A percentile compares a stretch with the other conserved stretches of the same genome.
These are phyloP conservation scores for Pseudogymnoascus sp. DNA, from an alignment of 2,329 filamentous ascomycete species.

Conservation along the genomic window DNA sequence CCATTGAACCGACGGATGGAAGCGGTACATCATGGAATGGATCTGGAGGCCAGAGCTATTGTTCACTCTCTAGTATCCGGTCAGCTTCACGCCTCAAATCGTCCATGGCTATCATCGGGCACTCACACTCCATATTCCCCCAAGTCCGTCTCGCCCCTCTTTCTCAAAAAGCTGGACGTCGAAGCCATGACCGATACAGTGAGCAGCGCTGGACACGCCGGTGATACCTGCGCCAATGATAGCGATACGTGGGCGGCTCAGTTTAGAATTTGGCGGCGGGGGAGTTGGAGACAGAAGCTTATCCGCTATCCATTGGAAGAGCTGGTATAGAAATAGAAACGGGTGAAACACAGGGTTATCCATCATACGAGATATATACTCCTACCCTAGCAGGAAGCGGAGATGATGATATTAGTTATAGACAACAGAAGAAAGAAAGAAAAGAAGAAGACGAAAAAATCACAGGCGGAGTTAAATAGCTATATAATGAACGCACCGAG, in stretches of 20 bases:
- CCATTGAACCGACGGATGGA: constrained; percentile 73
- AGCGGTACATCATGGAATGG: constrained; percentile 80
- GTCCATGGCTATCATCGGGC: neutral
- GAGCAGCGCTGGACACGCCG: constrained; percentile 63
- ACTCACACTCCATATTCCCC: constrained; percentile 72
- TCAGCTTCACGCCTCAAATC: neutral
- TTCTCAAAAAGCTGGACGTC: constrained; percentile 74
- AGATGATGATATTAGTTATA: neutral
- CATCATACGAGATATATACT: neutral
- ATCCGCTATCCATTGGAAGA: constrained; percentile 56
- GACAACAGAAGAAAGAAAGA: neutral
- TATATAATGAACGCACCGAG: neutral
- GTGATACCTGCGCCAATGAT: constrained; percentile 64
- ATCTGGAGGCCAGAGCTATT: constrained; percentile 77
- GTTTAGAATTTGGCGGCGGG: constrained; percentile 47
- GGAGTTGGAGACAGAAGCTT: constrained; percentile 61
- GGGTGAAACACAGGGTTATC: constrained; percentile 35
- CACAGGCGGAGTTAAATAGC: neutral
- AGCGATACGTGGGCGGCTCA: constrained; percentile 53
- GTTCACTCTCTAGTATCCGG: constrained; percentile 55
- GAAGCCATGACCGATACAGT: constrained; percentile 79
- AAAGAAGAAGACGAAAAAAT: neutral
- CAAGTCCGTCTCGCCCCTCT: constrained; percentile 54
- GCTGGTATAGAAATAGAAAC: constrained; percentile 52
- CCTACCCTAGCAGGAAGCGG: neutral